Evolutionary conservation across 345 rosid species (phyloP), one percentile per base, ranked within the genome.

Genomic region (Populus ilicifolia): DNA sequence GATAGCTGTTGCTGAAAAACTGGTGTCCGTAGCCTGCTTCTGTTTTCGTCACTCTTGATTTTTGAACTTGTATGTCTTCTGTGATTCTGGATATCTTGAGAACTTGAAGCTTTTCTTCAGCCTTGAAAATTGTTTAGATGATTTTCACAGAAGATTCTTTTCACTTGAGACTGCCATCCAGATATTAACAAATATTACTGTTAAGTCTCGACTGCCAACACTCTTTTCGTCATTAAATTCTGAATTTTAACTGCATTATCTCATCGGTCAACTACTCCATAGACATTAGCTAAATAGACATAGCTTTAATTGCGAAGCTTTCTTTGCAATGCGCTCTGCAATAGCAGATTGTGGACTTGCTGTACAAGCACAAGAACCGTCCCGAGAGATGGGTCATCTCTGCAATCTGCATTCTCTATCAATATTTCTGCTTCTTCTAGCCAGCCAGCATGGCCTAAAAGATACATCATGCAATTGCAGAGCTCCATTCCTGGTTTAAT

Each of bases 381-480:
- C 99, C 99, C 93, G 46, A 93, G 87, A 79, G 97, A 89, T 54
- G 89, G 86, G 82, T 89, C 87, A 44, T 85, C 83, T 78, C 89
- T 85, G 75, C 84, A 88, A 38, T 82, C 89, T n/a, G 93, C 85
- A 73, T 85, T 87, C 80, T 88, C 88, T 79, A 96, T 85, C 82
- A 93, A 78, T 71, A 38, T 83, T 78, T 90, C 94, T 41, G 97
- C 97, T 85, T 91, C 99, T 78, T 89, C 94, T 39, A 96, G 80
- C 77, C 90, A 88, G 29, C 93, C 97, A 75, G 94, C 93, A 36
- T 94, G 97, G 52, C 98, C 93, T 44, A 96, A 86, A 79, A 96
- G 96, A 85, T 93, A 92, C 81, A 93, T 89, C 90, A 96, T 88
- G 87, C 98, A 93, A 77, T 87, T 93, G 79, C 88, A 92, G 77